Base-by-base conservation (phyloP, 805 yeast species). In the Nakazawaea laoshanensis region DNA sequence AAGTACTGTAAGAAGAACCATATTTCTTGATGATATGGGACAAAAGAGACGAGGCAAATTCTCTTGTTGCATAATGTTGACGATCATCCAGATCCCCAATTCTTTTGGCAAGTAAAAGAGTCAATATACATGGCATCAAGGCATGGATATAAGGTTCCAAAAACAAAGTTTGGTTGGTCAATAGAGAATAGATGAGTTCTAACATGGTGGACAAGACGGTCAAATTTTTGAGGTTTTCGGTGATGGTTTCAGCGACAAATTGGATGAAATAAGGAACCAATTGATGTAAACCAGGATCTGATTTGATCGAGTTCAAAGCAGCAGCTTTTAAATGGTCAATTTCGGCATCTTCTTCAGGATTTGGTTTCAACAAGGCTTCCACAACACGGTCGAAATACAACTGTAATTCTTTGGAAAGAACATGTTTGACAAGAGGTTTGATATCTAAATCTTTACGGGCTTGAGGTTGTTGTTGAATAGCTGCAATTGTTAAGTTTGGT, bases 251-350 rank as follows among this genome's bases (percentile, higher is more conserved):
- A 5, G 96, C 94, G 22, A 87, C 85, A 50, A 92, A 88, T 51
- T 92, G 97, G 32, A 92, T 88, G 47, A 92, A 84, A 53, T 92
- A 92, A 2, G 99, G 99, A 4, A 94, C 92, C 31, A 92, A 60
- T 56, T 92, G 99, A 61, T 92, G 98, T 37, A 92, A 61, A 21
- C 99, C 99, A 2, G 96, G 95, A 52, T 92, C 99, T 19, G 83
- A 77, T 38, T 83, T 74, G 39, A 92, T 62, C 7, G 95, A 83
- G 19, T 79, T 77, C 35, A 92, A 63, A 2, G 96, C 96, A 0
- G 96, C 92, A 24, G 72, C 69, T 42, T 71, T 75, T 50, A 85
- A 60, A 25, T 65, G 63, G 27, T 73, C 82, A 37, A 64, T 61
- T n/a, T 61, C 67, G 3, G 61, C 39, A 34, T 49, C 54, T 33